These are phyloP conservation scores for Lactarius deliciosus DNA, from an alignment of 768 basidiomycete genomes.

Conservation along the genomic window DNA sequence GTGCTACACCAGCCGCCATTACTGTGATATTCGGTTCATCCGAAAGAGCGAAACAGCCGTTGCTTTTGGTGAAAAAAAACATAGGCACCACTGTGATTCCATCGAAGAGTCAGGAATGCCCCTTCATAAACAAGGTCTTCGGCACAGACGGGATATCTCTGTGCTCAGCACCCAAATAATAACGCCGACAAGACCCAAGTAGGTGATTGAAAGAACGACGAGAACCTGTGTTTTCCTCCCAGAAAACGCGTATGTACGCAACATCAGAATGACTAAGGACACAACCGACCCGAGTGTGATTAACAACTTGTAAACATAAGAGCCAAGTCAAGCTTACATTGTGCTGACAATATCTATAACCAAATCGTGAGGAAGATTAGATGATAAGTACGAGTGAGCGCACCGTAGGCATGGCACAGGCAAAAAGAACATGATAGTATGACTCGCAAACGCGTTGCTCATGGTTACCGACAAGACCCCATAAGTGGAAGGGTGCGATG, in stretches of 20 bases:
- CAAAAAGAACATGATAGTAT: conserved; percentile 20
- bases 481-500: conserved; percentile 23
- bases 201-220: conserved; percentile 4
- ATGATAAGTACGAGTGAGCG: neutral
- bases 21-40: too few species aligned
- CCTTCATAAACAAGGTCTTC: neutral
- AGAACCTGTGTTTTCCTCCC: conserved; percentile 14
- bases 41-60: conserved; percentile 13
- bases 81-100: conserved; percentile 8
- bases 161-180: conserved; percentile 18
- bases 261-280: conserved; percentile 27
- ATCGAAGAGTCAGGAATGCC: neutral
- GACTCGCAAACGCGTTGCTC: neutral
- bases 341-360: conserved; percentile 18
- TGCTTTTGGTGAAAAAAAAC: neutral
- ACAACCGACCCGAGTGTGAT: neutral
- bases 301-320: neutral
- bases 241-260: conserved; percentile 27
- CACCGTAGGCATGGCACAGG: conserved; percentile 19
- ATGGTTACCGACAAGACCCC: conserved; percentile 18
- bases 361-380: neutral
- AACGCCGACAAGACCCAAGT: conserved; percentile 9
- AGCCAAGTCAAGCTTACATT: conserved; percentile 13
- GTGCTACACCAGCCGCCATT: neutral
- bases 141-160: conserved; percentile 11